Evolutionary conservation across 2,329 filamentous ascomycete genomes (phyloP).

Genomic region (Didymella pomorum): DNA sequence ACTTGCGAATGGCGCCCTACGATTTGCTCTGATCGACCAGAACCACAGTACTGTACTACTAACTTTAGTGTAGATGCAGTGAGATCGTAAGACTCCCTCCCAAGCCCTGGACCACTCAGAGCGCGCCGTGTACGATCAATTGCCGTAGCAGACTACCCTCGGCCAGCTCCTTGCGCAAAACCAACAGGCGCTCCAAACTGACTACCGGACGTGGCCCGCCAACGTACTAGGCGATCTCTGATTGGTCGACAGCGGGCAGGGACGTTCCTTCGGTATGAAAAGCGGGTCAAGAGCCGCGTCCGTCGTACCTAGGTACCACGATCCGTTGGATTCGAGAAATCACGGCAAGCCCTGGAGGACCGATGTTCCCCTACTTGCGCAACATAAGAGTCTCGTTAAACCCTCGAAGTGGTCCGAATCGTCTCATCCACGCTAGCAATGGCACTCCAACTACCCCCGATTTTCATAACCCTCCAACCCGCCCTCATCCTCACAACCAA

Average conservation of each 20-base stretch:
- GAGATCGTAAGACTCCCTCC: background rate
- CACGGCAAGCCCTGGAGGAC: background rate
- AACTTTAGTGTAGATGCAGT: background rate
- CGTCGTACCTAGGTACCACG: background rate
- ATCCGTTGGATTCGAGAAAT: background rate
- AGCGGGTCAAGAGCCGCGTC: slow-evolving; percentile 6
- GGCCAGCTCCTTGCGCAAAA: background rate
- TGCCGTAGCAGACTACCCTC: background rate
- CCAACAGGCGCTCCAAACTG: background rate
- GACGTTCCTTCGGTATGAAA: slow-evolving; percentile 3
- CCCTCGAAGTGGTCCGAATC: too few relatives aligned
- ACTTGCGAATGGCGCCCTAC: too few relatives aligned
- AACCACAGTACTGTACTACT: background rate
- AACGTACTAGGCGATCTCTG: slow-evolving; percentile 4
- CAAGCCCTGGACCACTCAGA: background rate
- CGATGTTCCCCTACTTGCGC: background rate
- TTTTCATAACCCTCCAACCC: slow-evolving; percentile 21
- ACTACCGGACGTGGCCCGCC: background rate
- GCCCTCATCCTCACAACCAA: slow-evolving; percentile 27
- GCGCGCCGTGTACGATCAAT: background rate
- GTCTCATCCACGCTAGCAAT: background rate
- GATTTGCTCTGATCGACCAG: background rate
- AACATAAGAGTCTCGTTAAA: too few relatives aligned
- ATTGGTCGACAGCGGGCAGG: slow-evolving; percentile 1
- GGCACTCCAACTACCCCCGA: slow-evolving; percentile 20